A percentile compares a stretch with the other conserved stretches of the same genome.
These are phyloP conservation scores for Chaetothyriales sp. DNA, from an alignment of 2,329 filamentous ascomycete genomes.

Conservation along the genomic window DNA sequence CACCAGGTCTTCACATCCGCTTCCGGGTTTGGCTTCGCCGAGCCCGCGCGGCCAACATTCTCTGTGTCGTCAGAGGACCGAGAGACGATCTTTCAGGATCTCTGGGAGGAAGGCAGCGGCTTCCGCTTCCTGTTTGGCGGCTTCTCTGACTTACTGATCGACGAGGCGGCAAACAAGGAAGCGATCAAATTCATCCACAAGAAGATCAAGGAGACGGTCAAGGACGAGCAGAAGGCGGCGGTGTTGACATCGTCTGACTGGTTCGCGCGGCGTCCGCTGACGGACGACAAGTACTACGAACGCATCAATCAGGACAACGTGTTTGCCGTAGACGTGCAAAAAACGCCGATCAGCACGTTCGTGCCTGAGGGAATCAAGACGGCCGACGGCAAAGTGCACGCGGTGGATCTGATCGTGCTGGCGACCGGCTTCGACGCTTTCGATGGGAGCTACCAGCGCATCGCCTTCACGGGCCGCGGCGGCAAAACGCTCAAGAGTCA, in stretches of 20 bases:
- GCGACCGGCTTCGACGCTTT: constrained; percentile 33
- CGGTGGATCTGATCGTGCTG: constrained; percentile 28
- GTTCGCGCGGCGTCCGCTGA: constrained; percentile 38
- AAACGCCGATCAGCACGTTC: constrained; percentile 29
- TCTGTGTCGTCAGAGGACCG: constrained; percentile 15
- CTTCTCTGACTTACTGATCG: constrained; percentile 39
- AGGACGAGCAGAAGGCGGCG: constrained; percentile 37
- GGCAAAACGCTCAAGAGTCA: constrained; percentile 24
- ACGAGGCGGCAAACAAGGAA: constrained; percentile 36
- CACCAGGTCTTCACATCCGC: constrained; percentile 32
- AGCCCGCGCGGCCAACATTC: constrained; percentile 25
- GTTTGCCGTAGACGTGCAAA: constrained; percentile 31
- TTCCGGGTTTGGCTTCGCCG: constrained; percentile 44
- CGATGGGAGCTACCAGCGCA: constrained; percentile 27
- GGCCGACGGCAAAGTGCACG: constrained; percentile 24
- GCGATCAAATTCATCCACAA: constrained; percentile 43
- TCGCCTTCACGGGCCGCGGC: constrained; percentile 28
- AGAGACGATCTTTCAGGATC: constrained; percentile 33
- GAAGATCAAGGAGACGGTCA: constrained; percentile 38
- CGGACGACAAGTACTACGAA: constrained; percentile 40
- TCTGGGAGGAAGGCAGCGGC: constrained; percentile 38
- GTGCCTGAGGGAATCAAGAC: constrained; percentile 27
- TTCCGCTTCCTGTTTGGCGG: constrained; percentile 38
- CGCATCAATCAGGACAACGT: constrained; percentile 35
- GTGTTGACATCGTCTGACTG: constrained; percentile 43